These are phyloP conservation scores for Penicillium manginii DNA, from an alignment of 495 filamentous ascomycete species.

Conservation along the genomic window DNA sequence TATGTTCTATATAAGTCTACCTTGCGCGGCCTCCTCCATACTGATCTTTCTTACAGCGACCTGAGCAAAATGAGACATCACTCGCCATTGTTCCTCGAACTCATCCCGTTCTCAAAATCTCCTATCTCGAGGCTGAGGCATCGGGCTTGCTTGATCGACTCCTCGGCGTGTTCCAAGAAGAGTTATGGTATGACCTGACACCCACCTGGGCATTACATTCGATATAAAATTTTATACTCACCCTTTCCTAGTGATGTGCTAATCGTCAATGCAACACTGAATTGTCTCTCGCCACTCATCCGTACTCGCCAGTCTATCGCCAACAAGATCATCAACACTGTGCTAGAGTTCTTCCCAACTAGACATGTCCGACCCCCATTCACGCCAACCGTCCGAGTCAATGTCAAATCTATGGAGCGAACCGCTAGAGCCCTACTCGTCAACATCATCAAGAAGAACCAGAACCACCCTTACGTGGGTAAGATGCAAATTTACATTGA, in stretches of 20 bases:
- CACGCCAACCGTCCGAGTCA: slow-evolving; percentile 76
- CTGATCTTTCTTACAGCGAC: slow-evolving; percentile 58
- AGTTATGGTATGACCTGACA: slow-evolving; percentile 62
- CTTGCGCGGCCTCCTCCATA: slow-evolving; percentile 8
- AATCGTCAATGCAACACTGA: slow-evolving; percentile 89
- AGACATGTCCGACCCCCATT: slow-evolving; percentile 75
- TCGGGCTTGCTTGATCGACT: slow-evolving; percentile 88
- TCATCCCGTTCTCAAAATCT: slow-evolving; percentile 75
- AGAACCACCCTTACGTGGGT: slow-evolving; percentile 63
- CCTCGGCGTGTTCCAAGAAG: slow-evolving; percentile 83
- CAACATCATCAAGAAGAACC: slow-evolving; percentile 77
- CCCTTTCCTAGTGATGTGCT: slow-evolving; percentile 70
- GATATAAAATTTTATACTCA: background rate
- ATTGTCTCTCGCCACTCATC: slow-evolving; percentile 78
- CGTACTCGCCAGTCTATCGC: slow-evolving; percentile 78
- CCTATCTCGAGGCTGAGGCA: slow-evolving; percentile 86
- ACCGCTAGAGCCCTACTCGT: slow-evolving; percentile 81
- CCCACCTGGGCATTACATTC: background rate
- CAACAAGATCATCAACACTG: slow-evolving; percentile 78
- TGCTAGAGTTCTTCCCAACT: slow-evolving; percentile 91
- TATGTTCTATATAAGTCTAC: slow-evolving; percentile 46
- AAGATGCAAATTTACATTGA: slow-evolving; percentile 85
- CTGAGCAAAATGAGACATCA: slow-evolving; percentile 86
- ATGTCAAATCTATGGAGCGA: slow-evolving; percentile 90
- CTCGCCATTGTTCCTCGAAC: slow-evolving; percentile 81